phyloP scores from a whole-genome alignment of 352 stramenopile species.

The Globisporangium spinosum region DNA sequence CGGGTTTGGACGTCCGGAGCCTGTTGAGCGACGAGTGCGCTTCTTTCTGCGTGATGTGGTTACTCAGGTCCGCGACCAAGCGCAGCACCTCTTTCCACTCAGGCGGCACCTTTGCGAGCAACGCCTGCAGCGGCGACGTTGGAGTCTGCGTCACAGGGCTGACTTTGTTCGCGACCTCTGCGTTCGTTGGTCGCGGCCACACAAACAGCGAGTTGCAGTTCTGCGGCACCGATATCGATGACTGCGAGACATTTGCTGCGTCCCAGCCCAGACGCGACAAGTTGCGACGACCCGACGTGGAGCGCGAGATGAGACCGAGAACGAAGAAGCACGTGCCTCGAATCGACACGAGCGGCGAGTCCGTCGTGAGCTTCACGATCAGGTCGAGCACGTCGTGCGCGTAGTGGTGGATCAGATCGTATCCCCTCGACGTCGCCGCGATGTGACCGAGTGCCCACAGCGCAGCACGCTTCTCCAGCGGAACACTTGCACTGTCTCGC shows the following conservation, averaged over 20 bases:
- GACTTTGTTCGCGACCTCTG: slow-evolving; percentile 18
- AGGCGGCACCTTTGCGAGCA: slow-evolving; percentile 64
- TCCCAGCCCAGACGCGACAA: slow-evolving; percentile 78
- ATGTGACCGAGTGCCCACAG: slow-evolving; percentile 85
- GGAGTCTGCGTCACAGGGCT: slow-evolving; percentile 61
- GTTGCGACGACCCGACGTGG: slow-evolving; percentile 51
- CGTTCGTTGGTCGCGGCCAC: slow-evolving; percentile 46
- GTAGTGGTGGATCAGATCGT: slow-evolving; percentile 79
- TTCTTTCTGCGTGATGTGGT: slow-evolving; percentile 89
- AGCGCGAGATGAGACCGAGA: slow-evolving; percentile 70
- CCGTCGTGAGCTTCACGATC: slow-evolving; percentile 83
- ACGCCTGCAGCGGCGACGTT: slow-evolving; percentile 51
- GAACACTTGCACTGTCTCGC: slow-evolving; percentile 75
- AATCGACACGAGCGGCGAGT: slow-evolving; percentile 80
- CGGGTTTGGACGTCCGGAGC: slow-evolving; percentile 57
- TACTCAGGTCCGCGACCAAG: slow-evolving; percentile 78
- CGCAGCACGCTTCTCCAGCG: slow-evolving; percentile 81
- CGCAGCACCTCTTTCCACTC: slow-evolving; percentile 80
- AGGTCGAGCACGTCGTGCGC: slow-evolving; percentile 80
- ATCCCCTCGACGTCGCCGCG: slow-evolving; percentile 68
- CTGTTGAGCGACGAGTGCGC: slow-evolving; percentile 84
- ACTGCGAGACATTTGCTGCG: slow-evolving; percentile 58
- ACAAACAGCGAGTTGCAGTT: slow-evolving; percentile 79
- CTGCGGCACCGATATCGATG: slow-evolving; percentile 78
- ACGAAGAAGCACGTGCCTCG: slow-evolving; percentile 87